Conservation (phyloP, 2,329 filamentous ascomycete genomes). For the Metarhizium brunneum region DNA sequence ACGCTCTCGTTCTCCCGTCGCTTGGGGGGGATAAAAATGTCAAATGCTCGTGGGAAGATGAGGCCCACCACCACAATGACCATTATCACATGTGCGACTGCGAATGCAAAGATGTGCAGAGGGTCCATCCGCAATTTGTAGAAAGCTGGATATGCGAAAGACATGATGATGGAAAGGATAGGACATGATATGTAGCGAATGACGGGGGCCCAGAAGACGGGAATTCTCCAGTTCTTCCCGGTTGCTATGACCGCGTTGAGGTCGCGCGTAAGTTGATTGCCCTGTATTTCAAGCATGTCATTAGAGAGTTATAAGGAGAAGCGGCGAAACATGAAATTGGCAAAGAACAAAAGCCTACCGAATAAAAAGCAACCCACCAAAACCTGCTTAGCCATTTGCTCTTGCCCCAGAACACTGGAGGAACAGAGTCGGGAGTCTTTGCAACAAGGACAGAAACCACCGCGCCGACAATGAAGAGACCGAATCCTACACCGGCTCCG, state of each 20-base stretch:
- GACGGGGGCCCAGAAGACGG: slow-evolving; percentile 24
- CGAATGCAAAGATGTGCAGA: slow-evolving; percentile 29
- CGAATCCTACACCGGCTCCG: slow-evolving; percentile 39
- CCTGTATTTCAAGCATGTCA: slow-evolving; percentile 22
- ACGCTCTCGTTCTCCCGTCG: too few species aligned
- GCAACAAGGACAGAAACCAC: slow-evolving; percentile 26
- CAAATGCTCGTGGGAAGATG: slow-evolving; percentile 25
- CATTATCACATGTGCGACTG: slow-evolving; percentile 26
- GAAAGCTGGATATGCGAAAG: slow-evolving; percentile 27
- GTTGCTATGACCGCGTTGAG: slow-evolving; percentile 37
- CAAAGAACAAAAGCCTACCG: slow-evolving; percentile 24
- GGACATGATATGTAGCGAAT: slow-evolving; percentile 35
- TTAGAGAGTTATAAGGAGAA: too few species aligned
- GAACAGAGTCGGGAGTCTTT: slow-evolving; percentile 26
- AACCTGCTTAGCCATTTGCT: slow-evolving; percentile 29
- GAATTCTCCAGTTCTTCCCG: slow-evolving; percentile 43
- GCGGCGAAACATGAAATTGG: too few species aligned
- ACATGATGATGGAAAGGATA: slow-evolving; percentile 34
- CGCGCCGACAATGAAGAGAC: slow-evolving; percentile 31
- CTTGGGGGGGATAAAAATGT: neutral
- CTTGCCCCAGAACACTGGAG: slow-evolving; percentile 31
- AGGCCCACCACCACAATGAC: slow-evolving; percentile 32
- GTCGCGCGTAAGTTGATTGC: slow-evolving; percentile 41
- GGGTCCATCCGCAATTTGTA: too few species aligned
- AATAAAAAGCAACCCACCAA: slow-evolving; percentile 40